Base-by-base conservation (phyloP, 2,329 filamentous ascomycete species). In the Fusarium stilboides region DNA sequence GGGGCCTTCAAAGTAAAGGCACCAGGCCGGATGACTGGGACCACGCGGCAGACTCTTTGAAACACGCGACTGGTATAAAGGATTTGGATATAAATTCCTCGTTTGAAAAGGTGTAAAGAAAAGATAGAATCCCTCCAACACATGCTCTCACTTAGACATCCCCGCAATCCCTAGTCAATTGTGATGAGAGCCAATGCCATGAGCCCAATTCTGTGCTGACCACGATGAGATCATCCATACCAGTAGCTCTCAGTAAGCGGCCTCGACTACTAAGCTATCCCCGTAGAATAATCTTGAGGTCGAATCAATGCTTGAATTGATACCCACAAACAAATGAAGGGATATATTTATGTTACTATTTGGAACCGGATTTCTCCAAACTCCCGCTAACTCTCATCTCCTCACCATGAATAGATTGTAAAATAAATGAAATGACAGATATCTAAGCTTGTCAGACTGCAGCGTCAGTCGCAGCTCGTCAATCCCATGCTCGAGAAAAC, bases 331-430 rank as follows among this genome's bases (percentile, higher is more conserved):
- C 19, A 17, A n/a, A 40, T 37, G 26, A 31, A 31, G 28, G 22
- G 40, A 26, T 44, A n/a, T 47, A 24, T 57, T 42, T 49, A 46
- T 59, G 28, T 31, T 53, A 24, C 36, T 51, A 39, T 12, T 34
- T 58, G 19, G 26, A 62, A 51, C 42, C 34, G 19, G 46, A 43
- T 40, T 64, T 64, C 53, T 67, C 46, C 54, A 50, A 68, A 70
- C 67, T 69, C 67, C 67, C 45, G 62, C 62, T 56, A 64, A 54
- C 57, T 33, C 50, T 54, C 58, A 40, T 46, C 56, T 39, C 20
- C 34, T 42, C 26, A 26, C 22, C 20, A 15, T n/a, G 44, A 60
- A 47, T 19, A 53, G 34, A 65, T 20, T 10, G n/a, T 60, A 20
- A 47, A 46, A 45, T 54, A 43, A 40, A 20, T 39, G 8, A 31